Conservation (phyloP, 306 rosid species). For the Dryas alaskensis region DNA sequence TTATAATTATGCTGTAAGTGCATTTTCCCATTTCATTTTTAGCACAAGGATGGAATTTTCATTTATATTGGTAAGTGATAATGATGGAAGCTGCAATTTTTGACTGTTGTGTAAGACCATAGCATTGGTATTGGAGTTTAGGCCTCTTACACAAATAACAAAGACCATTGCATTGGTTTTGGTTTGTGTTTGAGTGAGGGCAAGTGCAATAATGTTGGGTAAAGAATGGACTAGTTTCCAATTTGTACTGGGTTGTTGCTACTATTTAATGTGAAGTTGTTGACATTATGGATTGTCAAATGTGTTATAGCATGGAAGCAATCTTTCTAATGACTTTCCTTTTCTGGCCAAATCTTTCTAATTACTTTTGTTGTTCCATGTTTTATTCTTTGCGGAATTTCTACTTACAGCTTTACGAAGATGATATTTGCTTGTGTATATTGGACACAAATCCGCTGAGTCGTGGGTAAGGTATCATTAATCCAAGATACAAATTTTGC, state of each 20-base stretch:
- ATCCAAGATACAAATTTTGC: constrained; percentile 29
- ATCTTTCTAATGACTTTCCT: neutral
- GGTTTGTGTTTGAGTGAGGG: neutral
- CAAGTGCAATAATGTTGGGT: neutral
- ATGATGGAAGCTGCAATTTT: neutral
- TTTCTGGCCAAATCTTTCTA: constrained; percentile 13
- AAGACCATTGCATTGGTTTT: neutral
- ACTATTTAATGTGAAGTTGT: neutral
- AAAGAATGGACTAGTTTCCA: neutral
- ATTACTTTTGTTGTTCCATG: constrained; percentile 7
- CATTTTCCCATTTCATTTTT: neutral
- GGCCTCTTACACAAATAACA: too few relatives aligned
- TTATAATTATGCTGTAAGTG: neutral
- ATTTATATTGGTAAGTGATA: constrained; percentile 10
- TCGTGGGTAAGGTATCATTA: constrained; percentile 93
- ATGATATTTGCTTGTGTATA: constrained; percentile 79
- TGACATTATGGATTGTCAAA: neutral
- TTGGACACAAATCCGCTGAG: constrained; percentile 83
- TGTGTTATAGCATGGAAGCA: neutral
- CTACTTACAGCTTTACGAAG: constrained; percentile 75
- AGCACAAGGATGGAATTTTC: neutral
- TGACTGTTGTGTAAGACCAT: too few relatives aligned
- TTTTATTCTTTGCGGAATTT: constrained; percentile 24
- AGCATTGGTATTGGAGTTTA: neutral
- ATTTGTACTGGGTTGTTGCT: neutral